Percentiles rank a stretch among this genome's conserved stretches.
Conservation (phyloP, 2,329 filamentous ascomycete species). For the Fusarium paranaense region DNA sequence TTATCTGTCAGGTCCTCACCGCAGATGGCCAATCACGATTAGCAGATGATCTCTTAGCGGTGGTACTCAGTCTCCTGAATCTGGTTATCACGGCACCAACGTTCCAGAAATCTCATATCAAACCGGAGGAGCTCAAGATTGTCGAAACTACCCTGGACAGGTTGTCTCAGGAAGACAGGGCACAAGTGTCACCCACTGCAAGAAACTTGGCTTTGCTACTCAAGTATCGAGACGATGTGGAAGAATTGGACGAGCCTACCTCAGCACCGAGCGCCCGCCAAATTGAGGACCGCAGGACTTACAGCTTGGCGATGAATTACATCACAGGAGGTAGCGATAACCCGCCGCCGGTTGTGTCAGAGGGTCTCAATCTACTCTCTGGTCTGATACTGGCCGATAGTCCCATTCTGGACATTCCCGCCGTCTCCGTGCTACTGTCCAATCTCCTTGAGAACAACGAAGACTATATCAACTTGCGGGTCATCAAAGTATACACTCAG, state of each 20-base stretch:
- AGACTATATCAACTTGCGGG: constrained; percentile 77
- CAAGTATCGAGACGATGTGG: constrained; percentile 65
- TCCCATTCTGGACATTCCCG: constrained; percentile 73
- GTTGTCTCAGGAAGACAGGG: constrained; percentile 52
- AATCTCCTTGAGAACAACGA: constrained; percentile 74
- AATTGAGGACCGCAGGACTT: constrained; percentile 70
- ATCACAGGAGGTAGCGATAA: constrained; percentile 68
- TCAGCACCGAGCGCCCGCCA: constrained; percentile 59
- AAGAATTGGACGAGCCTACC: constrained; percentile 54
- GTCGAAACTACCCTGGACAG: constrained; percentile 63
- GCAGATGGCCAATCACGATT: constrained; percentile 55
- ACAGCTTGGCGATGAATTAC: constrained; percentile 72
- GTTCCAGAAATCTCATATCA: constrained; percentile 63
- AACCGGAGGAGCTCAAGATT: constrained; percentile 54
- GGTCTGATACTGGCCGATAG: constrained; percentile 66
- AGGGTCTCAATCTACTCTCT: constrained; percentile 72
- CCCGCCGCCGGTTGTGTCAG: constrained; percentile 73
- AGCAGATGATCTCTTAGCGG: constrained; percentile 61
- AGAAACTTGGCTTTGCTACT: constrained; percentile 67
- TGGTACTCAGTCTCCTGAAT: constrained; percentile 72
- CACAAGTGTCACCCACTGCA: constrained; percentile 64
- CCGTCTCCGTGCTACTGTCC: constrained; percentile 71
- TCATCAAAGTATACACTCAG: constrained; percentile 73
- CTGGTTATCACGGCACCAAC: constrained; percentile 68
- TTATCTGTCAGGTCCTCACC: constrained; percentile 70